These are phyloP conservation scores for Vinca major DNA, from an alignment of 305 asterid genomes.

Conservation along the genomic window DNA sequence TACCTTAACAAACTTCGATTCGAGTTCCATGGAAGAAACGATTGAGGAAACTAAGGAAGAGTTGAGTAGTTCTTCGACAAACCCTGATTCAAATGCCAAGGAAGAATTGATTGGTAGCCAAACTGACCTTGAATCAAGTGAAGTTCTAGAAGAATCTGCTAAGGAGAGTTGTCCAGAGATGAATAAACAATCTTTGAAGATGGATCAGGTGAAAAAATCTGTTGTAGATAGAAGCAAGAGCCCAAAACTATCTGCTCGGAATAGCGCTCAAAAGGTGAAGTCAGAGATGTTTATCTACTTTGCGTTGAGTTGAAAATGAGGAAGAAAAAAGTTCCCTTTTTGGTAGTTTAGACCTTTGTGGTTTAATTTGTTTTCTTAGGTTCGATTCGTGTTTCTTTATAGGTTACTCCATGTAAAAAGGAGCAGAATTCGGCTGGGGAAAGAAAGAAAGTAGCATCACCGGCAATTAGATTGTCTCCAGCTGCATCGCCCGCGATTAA, in stretches of 20 bases:
- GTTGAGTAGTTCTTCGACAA: too few relatives aligned
- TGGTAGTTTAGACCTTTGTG: neutral
- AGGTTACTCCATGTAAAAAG: constrained; percentile 46
- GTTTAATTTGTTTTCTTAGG: constrained; percentile 10
- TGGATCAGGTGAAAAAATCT: constrained; percentile 23
- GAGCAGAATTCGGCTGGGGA: constrained; percentile 25
- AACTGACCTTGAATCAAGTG: constrained; percentile 22
- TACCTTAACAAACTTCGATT: constrained; percentile 18
- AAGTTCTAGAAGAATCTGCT: constrained; percentile 25
- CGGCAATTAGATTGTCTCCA: constrained; percentile 38
- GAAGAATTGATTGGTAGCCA: constrained; percentile 13
- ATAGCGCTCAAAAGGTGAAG: constrained; percentile 45
- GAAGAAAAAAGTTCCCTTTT: neutral
- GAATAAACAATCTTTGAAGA: constrained; percentile 26
- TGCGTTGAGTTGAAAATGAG: neutral
- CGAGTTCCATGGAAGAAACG: constrained; percentile 20
- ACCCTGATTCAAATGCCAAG: too few relatives aligned
- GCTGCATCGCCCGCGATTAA: constrained; percentile 34
- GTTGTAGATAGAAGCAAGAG: constrained; percentile 26
- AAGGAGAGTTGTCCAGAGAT: constrained; percentile 20
- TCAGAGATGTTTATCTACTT: constrained; percentile 1
- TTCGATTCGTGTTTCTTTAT: constrained; percentile 16
- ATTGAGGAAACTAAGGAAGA: constrained; percentile 7
- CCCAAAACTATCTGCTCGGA: constrained; percentile 28
- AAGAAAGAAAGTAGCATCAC: constrained; percentile 27